Evolutionary conservation across 306 rosid genomes (phyloP).

Genomic region (Fragaria ananassa): DNA sequence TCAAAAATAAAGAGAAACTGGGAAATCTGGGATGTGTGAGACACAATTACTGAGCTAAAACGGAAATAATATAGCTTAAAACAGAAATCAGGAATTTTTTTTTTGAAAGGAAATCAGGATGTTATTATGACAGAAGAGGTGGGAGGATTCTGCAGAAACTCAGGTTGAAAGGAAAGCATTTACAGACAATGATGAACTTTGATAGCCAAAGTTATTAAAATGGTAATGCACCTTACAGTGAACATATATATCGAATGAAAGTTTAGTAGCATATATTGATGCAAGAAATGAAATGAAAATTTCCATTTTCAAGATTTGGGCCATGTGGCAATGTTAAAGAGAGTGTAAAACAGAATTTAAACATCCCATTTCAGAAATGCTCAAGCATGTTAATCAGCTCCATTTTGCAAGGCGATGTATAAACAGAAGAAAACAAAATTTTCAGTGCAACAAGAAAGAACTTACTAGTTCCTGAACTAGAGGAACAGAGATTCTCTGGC

Average conservation of each 20-base stretch:
- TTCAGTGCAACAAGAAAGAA: slow-evolving; percentile 20
- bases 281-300: background rate
- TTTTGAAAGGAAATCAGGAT: background rate
- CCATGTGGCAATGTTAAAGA: background rate
- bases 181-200: background rate
- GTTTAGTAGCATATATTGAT: background rate
- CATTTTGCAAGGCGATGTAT: background rate
- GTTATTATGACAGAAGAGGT: background rate
- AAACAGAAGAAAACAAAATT: background rate
- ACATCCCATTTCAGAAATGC: background rate
- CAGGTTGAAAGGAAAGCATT: background rate
- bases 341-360: background rate
- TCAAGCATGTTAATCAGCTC: background rate
- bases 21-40: background rate
- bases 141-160: background rate
- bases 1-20: background rate
- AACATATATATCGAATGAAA: background rate
- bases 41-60: background rate
- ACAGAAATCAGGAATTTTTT: background rate
- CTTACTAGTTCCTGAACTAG: slow-evolving; percentile 93
- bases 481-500: slow-evolving; percentile 87
- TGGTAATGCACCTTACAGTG: background rate
- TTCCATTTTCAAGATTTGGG: background rate
- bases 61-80: background rate
- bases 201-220: background rate